These are phyloP conservation scores for Fusarium sp. DNA, from an alignment of 2,329 filamentous ascomycete genomes.

Conservation along the genomic window DNA sequence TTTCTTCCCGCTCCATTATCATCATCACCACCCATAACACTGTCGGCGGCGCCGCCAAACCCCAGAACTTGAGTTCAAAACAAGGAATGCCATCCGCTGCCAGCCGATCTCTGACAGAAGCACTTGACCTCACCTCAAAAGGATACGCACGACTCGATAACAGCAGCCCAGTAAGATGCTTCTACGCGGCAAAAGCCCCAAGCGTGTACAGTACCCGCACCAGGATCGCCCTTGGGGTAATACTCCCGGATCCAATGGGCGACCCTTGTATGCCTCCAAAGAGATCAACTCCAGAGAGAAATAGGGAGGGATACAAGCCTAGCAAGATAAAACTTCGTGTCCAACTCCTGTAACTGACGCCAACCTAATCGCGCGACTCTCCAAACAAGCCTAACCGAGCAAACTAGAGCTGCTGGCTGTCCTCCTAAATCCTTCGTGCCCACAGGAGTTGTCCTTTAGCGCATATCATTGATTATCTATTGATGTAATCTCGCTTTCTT, in stretches of 20 bases:
- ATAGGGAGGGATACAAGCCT: not conserved
- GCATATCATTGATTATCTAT: conserved; percentile 23
- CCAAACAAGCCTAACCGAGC: conserved; percentile 19
- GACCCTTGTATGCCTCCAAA: conserved; percentile 10
- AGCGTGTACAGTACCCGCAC: conserved; percentile 32
- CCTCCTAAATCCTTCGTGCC: conserved; percentile 19
- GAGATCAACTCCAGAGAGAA: conserved; percentile 11
- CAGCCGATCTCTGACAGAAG: not conserved
- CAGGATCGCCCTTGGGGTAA: conserved; percentile 32
- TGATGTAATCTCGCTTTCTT: conserved; percentile 30
- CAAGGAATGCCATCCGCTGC: conserved; percentile 18
- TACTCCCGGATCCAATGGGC: conserved; percentile 29
- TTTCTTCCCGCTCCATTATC: conserved; percentile 8
- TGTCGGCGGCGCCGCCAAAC: not conserved
- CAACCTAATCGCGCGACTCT: conserved; percentile 36
- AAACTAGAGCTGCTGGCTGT: conserved; percentile 6
- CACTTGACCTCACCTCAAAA: not conserved
- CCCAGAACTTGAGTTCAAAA: not conserved
- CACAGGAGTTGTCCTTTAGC: conserved; percentile 28
- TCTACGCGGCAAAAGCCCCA: conserved; percentile 13
- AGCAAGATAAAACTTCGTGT: conserved; percentile 14
- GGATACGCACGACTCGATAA: not conserved
- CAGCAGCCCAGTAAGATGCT: conserved; percentile 10
- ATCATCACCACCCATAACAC: conserved; percentile 5
- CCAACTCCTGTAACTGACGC: conserved; percentile 36